Conservation (phyloP, 2,329 filamentous ascomycete genomes). For the Huntiella savannae region DNA sequence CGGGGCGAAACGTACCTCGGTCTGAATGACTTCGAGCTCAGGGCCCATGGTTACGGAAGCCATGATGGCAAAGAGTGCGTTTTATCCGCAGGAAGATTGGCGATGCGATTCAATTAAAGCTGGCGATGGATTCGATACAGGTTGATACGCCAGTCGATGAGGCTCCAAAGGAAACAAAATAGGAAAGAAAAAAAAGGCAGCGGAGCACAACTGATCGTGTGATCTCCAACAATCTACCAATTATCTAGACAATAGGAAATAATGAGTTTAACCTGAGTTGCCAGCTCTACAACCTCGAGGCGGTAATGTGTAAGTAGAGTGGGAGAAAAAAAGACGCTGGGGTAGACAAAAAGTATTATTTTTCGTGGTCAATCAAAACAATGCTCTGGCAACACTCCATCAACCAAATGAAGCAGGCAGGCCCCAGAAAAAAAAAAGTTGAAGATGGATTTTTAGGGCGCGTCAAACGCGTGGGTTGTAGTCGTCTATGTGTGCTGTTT, state of each 20-base stretch:
- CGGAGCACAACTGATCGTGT: no score
- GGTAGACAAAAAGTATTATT: not conserved
- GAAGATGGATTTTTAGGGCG: conserved; percentile 8
- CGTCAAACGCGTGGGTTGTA: conserved; percentile 9
- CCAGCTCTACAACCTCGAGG: no score
- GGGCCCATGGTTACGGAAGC: conserved; percentile 27
- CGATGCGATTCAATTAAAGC: no score
- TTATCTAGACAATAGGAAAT: no score
- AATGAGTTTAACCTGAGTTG: no score
- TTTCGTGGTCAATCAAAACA: not conserved
- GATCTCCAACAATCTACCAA: no score
- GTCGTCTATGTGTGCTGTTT: no score
- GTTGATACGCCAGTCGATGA: no score
- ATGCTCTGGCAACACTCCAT: not conserved
- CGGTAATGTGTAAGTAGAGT: not conserved
- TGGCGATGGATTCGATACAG: no score
- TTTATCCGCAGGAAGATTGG: no score
- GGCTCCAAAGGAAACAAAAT: no score
- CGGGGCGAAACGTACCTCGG: conserved; percentile 43
- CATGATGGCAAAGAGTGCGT: conserved; percentile 4
- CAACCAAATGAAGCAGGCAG: not conserved
- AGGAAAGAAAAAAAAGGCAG: no score
- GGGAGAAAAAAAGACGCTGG: not conserved
- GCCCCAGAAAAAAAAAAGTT: conserved; percentile 6
- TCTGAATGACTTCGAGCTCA: conserved; percentile 59